Base-by-base conservation (phyloP, 805 yeast species). In the Saturnispora halmiae region DNA sequence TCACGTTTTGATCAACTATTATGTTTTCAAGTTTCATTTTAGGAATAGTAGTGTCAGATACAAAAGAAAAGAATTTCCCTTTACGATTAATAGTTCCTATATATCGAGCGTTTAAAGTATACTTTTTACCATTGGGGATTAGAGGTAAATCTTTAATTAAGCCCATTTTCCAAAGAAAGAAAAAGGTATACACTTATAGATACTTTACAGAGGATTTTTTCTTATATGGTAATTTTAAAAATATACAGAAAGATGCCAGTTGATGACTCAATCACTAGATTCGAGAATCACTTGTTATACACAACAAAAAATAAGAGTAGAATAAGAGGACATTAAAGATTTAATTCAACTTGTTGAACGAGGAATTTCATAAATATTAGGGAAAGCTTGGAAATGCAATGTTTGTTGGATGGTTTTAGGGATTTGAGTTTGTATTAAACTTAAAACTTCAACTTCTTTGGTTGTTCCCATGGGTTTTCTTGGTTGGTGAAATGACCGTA, bases 401-500 rank as follows among this genome's bases (percentile, higher is more conserved):
- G 14, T 25, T 27, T 11, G 30, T 13, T 37, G 16, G 4, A 33
- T 20, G 25, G 16, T 34, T 25, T 34, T 21, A 24, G 15, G 15
- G 14, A 16, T 27, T 26, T 19, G 14, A 24, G 19, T 5, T 33
- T 24, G 14, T 13, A 27, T 14, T 18, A 29, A 31, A 52, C 46
- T 67, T 78, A 82, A 48, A 70, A 72, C 54, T 66, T 68, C 65
- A 83, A 76, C 56, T 72, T 70, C 73, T 82, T 86, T 70, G 96
- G 95, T 71, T 84, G 79, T 77, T 92, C 99, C 99, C 99, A 92
- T 60, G 96, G 73, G 80, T 86, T 83, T 63, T 80, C 82, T 77
- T 90, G 99, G 82, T 92, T 85, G 64, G 99, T 92, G 84, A 92
- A 92, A 73, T 92, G 99, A 65, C 99, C 99, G 69, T 92, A 90